A percentile compares a stretch with the other conserved stretches of the same genome.
Evolutionary conservation across 805 yeast genomes (phyloP).

Genomic region (Candida andamanensis): DNA sequence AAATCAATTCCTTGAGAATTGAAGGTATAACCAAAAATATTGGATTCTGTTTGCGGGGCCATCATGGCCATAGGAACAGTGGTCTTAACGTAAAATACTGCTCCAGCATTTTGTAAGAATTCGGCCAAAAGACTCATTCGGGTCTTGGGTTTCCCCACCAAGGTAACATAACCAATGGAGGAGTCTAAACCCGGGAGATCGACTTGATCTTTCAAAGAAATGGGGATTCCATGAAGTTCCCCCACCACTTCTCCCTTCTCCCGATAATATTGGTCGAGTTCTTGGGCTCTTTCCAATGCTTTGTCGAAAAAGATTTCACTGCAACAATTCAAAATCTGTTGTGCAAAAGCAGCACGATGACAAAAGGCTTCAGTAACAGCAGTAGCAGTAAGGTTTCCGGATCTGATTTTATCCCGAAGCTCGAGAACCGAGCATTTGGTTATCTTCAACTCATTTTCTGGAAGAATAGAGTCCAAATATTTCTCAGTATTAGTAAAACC

Average conservation of each 20-base stretch:
- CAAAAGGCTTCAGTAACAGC: conserved; percentile 52
- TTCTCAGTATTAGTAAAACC: conserved; percentile 6
- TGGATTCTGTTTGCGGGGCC: conserved; percentile 18
- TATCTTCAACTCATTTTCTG: conserved; percentile 8
- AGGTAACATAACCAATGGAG: conserved; percentile 16
- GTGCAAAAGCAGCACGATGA: conserved; percentile 55
- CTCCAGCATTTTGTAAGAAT: conserved; percentile 13
- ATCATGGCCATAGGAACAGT: conserved; percentile 20
- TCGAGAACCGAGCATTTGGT: conserved; percentile 6
- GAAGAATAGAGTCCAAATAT: conserved; percentile 7
- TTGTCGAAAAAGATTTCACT: conserved; percentile 31
- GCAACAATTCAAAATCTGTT: conserved; percentile 44
- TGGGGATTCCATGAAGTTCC: conserved; percentile 18
- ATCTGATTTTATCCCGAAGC: conserved; percentile 1
- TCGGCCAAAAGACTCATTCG: conserved; percentile 6
- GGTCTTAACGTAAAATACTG: conserved; percentile 18
- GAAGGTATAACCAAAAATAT: conserved; percentile 16
- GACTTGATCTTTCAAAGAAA: conserved; percentile 20
- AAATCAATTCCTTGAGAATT: conserved; percentile 16
- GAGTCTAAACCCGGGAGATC: conserved; percentile 16
- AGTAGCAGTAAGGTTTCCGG: conserved; percentile 22
- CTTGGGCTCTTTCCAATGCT: conserved; percentile 14
- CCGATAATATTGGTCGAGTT: conserved; percentile 13
- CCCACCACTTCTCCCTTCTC: conserved; percentile 8
- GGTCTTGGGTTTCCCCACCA: conserved; percentile 9